A percentile compares a stretch with the other conserved stretches of the same genome.
phyloP scores from a whole-genome alignment of 1,284 basidiomycete species.

The Heterobasidion irregulare region DNA sequence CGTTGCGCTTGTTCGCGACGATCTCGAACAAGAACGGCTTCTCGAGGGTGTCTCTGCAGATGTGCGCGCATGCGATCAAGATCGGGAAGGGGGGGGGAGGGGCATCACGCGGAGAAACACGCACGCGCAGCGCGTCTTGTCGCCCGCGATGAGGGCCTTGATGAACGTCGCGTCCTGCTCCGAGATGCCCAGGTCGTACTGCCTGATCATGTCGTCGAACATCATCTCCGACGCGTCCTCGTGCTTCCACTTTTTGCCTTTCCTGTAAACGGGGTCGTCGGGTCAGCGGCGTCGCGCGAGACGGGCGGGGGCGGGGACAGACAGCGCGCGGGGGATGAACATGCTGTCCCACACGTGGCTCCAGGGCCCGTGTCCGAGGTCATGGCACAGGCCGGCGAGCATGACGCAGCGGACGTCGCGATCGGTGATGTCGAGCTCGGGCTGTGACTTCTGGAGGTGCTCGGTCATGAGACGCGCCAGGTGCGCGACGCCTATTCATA shows the following conservation, averaged over 20 bases:
- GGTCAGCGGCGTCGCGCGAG: neutral
- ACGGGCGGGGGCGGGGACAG: conserved; percentile 15
- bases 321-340: conserved; percentile 57
- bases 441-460: conserved; percentile 51
- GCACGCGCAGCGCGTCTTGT: conserved; percentile 36
- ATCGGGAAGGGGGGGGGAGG: neutral
- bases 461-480: conserved; percentile 54
- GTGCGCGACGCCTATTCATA: conserved; percentile 52
- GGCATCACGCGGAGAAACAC: conserved; percentile 11
- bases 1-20: conserved; percentile 70
- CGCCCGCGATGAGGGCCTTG: conserved; percentile 63
- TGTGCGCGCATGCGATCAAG: conserved; percentile 5
- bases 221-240: conserved; percentile 69
- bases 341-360: conserved; percentile 63
- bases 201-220: conserved; percentile 52
- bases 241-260: conserved; percentile 48
- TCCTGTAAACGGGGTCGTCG: conserved; percentile 17
- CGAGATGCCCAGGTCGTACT: conserved; percentile 38
- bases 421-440: conserved; percentile 53
- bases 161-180: conserved; percentile 45
- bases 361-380: conserved; percentile 70
- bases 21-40: conserved; percentile 59
- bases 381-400: conserved; percentile 65
- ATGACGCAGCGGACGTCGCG: conserved; percentile 62
- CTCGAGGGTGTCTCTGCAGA: conserved; percentile 21